These are phyloP conservation scores for Chalciporus piperatus DNA, from an alignment of 768 basidiomycete genomes.

Conservation along the genomic window DNA sequence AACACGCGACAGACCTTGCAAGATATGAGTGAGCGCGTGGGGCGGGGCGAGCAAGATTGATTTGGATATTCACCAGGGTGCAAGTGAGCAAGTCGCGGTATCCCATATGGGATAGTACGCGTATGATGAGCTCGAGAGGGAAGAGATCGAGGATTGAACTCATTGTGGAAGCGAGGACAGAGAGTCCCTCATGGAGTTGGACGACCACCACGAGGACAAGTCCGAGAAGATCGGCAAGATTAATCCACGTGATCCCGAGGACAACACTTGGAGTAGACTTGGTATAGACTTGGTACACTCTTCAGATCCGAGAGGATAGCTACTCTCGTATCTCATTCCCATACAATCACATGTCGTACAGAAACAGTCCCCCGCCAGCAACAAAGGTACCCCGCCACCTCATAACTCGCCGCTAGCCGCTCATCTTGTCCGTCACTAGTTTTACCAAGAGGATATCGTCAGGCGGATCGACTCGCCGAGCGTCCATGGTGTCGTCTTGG, in stretches of 20 bases:
- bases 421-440: constrained; percentile 33
- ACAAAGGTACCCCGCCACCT: constrained; percentile 32
- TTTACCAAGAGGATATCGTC: constrained; percentile 70
- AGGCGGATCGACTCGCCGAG: constrained; percentile 40
- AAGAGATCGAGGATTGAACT: constrained; percentile 13
- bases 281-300: too few species aligned
- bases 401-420: not conserved
- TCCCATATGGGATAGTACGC: constrained; percentile 18
- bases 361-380: constrained; percentile 19
- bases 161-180: not conserved
- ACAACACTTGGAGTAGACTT: too few species aligned
- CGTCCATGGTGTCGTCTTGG: constrained; percentile 63
- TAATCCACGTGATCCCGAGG: not conserved
- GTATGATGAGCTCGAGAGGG: constrained; percentile 26
- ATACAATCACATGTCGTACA: constrained; percentile 24
- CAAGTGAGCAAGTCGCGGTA: constrained; percentile 29
- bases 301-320: too few species aligned
- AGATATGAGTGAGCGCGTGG: not conserved
- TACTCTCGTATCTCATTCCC: too few species aligned
- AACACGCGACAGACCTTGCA: constrained; percentile 36
- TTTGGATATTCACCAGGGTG: constrained; percentile 16
- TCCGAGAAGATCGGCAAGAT: too few species aligned
- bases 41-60: not conserved
- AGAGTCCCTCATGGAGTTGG: too few species aligned
- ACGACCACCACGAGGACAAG: too few species aligned